phyloP scores from a whole-genome alignment of 108 stramenopile species.

The Cyclotella choctawhatcheeana region DNA sequence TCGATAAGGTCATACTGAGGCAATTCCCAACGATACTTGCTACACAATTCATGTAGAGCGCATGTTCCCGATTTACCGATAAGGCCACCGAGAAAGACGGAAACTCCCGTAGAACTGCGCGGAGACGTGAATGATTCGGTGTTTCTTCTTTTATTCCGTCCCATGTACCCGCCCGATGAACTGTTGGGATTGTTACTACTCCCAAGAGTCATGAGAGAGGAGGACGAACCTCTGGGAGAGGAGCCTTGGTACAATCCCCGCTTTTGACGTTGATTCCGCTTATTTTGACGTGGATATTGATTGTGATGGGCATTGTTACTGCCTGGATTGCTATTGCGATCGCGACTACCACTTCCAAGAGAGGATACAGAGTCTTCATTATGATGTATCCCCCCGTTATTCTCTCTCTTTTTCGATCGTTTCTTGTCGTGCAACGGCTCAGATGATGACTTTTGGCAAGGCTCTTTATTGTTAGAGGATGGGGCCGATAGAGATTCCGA shows the following conservation, averaged over 20 bases:
- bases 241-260: slow-evolving; percentile 42
- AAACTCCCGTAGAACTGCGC: neutral
- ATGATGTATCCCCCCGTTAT: no score
- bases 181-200: slow-evolving; percentile 10
- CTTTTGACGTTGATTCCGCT: slow-evolving; percentile 30
- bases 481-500: neutral
- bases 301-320: slow-evolving; percentile 12
- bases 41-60: slow-evolving; percentile 84
- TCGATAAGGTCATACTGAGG: slow-evolving; percentile 34
- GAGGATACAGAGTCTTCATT: slow-evolving; percentile 46
- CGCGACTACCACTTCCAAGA: slow-evolving; percentile 28
- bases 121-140: slow-evolving; percentile 14
- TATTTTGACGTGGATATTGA: slow-evolving; percentile 3
- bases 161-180: neutral
- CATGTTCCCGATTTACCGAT: slow-evolving; percentile 79
- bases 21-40: slow-evolving; percentile 64
- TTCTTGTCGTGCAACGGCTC: slow-evolving; percentile 35
- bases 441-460: neutral
- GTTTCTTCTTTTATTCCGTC: slow-evolving; percentile 43
- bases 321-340: slow-evolving; percentile 17
- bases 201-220: slow-evolving; percentile 31
- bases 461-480: slow-evolving; percentile 6
- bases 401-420: slow-evolving; percentile 36
- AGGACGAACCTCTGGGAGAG: slow-evolving; percentile 44
- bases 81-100: slow-evolving; percentile 46